These are phyloP conservation scores for Vitis hybrid DNA, from an alignment of 177 flowering plant species.

Conservation along the genomic window DNA sequence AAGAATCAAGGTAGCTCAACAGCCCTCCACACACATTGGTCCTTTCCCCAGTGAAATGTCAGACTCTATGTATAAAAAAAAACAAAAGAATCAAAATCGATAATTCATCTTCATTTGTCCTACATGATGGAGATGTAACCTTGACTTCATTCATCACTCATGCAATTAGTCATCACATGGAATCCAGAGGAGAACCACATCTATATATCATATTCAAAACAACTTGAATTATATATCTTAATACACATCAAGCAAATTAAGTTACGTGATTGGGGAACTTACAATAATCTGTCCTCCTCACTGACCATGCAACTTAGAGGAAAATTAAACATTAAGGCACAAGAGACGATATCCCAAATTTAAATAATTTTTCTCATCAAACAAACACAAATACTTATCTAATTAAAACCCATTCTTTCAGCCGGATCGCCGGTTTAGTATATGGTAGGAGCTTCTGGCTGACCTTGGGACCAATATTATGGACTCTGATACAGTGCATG, in stretches of 20 bases:
- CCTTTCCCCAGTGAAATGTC: neutral
- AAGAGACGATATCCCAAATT: too few relatives aligned
- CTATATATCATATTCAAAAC: neutral
- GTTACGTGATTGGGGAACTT: too few relatives aligned
- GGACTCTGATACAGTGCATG: constrained; percentile 52
- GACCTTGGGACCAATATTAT: constrained; percentile 38
- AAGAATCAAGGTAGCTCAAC: neutral
- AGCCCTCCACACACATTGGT: neutral
- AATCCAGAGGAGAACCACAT: neutral
- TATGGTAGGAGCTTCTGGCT: constrained; percentile 17
- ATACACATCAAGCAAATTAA: too few relatives aligned
- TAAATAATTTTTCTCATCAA: too few relatives aligned
- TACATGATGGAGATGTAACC: too few relatives aligned
- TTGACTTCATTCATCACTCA: rapidly evolving
- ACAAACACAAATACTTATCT: too few relatives aligned
- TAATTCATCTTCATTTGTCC: too few relatives aligned
- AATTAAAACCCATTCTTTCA: neutral
- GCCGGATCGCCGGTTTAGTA: constrained; percentile 15
- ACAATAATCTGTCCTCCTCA: too few relatives aligned
- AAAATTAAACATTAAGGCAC: too few relatives aligned
- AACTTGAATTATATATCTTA: neutral
- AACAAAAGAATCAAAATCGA: neutral
- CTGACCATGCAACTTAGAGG: too few relatives aligned
- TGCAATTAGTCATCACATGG: neutral
- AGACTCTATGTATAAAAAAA: neutral